Base-by-base conservation (phyloP, 1,284 basidiomycete genomes). In the Irpex sp. region DNA sequence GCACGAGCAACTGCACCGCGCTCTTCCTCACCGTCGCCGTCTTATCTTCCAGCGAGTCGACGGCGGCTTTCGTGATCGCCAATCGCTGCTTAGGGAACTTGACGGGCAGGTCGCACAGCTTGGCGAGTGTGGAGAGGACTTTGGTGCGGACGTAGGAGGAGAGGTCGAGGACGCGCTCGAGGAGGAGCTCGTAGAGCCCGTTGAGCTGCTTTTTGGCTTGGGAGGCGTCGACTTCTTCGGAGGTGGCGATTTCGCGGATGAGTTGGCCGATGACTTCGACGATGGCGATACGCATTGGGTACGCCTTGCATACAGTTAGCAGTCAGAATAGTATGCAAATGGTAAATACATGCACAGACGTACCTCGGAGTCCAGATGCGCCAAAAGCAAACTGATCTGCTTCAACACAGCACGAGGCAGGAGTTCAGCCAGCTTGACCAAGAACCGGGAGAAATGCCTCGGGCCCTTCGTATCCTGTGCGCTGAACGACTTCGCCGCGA, bases 261-360 rank as follows among this genome's bases (percentile, higher is more conserved):
- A 97, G 83, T 58, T 81, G 78, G 3, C 93, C 93, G 46, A 97
- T 86, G 63, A 95, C 85, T 73, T 97, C 95, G 56, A 97, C 86
- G 61, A 97, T 83, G 0, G 93, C 93, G 79, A 95, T 93, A 43
- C 97, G 92, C 89, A 99, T 97, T 0, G 95, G 94, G 71, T 98
- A 97, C 0, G 94, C 91, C 92, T 95, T 60, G 0, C 7, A n/a
- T 17, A 19, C 26, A 15, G 33, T 35, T 55, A 15, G 3, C 31
- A 31, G 5, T 31, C 31, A 31, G 31, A 31, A 31, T 31, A 31
- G 31, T 5, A 55, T 17, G 11, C 5, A 46, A 49, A 15, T 15
- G 26, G 64, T 5, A 53, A 53, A 59, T 6, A 33, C 17, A 63
- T 21, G n/a, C 3, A 21, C 53, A 62, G 50, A 51, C 84, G 19